Percentiles rank a stretch among this genome's conserved stretches.
Evolutionary conservation across 352 stramenopile genomes (phyloP).

Genomic region (Globisporangium cystogenes): DNA sequence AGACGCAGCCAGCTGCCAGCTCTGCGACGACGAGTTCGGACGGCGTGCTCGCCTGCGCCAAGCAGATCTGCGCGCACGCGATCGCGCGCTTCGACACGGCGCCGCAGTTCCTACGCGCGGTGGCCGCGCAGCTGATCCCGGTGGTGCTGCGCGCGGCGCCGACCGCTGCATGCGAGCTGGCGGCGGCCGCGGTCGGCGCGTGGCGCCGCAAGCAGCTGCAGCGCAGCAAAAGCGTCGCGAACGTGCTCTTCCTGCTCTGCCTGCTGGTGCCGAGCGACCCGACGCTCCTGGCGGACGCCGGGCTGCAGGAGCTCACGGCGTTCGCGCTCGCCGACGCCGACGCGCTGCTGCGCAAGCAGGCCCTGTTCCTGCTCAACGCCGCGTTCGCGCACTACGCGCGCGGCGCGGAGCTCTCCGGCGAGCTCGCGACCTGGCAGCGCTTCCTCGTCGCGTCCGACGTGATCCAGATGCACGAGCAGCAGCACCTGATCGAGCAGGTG

Average conservation of each 20-base stretch:
- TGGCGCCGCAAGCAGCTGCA: conserved; percentile 12
- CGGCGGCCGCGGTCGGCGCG: conserved; percentile 17
- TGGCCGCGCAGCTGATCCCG: conserved; percentile 43
- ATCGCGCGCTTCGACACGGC: conserved; percentile 29
- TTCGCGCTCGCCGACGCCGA: conserved; percentile 48
- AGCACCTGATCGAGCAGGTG: conserved; percentile 79
- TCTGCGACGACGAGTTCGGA: too few relatives aligned
- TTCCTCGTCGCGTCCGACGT: conserved; percentile 75
- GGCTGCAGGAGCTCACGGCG: conserved; percentile 44
- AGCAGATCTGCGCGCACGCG: conserved; percentile 32
- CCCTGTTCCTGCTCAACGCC: conserved; percentile 58
- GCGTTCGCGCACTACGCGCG: conserved; percentile 49
- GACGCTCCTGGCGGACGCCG: conserved; percentile 24
- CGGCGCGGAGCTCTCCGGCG: conserved; percentile 1
- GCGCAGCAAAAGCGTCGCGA: conserved; percentile 19
- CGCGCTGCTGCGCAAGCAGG: conserved; percentile 60
- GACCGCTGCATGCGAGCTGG: conserved; percentile 11
- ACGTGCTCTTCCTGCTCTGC: conserved; percentile 62
- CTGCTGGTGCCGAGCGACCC: conserved; percentile 47
- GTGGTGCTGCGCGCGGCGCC: conserved; percentile 18
- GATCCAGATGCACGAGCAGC: conserved; percentile 81
- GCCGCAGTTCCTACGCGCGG: conserved; percentile 40
- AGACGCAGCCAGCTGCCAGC: background rate
- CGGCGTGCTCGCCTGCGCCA: conserved; percentile 10
- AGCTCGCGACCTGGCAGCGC: conserved; percentile 42